These are phyloP conservation scores for Stachybotrys elegans DNA, from an alignment of 2,329 filamentous ascomycete genomes.

Conservation along the genomic window DNA sequence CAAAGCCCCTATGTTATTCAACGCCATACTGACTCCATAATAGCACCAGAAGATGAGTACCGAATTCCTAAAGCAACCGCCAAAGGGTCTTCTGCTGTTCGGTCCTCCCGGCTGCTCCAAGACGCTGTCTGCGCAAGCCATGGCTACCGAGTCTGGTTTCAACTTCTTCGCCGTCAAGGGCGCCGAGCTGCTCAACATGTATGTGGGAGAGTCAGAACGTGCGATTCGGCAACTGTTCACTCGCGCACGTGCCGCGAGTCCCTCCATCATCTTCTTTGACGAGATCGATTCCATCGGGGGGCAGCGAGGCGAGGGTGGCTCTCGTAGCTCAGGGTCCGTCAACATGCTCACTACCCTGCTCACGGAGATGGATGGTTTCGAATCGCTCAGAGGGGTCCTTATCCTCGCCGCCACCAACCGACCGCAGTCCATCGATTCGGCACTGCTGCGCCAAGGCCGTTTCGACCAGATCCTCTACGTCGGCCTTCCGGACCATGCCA, in stretches of 20 bases:
- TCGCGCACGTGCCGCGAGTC: conserved; percentile 77
- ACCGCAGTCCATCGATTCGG: conserved; percentile 79
- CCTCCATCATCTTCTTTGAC: conserved; percentile 94
- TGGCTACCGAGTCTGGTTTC: conserved; percentile 83
- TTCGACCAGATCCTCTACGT: conserved; percentile 86
- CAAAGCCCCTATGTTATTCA: too few relatives aligned
- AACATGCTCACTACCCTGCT: conserved; percentile 87
- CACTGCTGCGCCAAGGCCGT: conserved; percentile 77
- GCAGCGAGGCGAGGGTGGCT: conserved; percentile 37
- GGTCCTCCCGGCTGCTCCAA: conserved; percentile 94
- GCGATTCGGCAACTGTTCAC: conserved; percentile 80
- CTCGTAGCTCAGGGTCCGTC: conserved; percentile 45
- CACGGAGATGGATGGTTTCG: conserved; percentile 95
- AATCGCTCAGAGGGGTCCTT: conserved; percentile 74
- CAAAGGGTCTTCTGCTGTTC: conserved; percentile 83
- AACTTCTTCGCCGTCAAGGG: conserved; percentile 96
- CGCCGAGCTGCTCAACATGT: conserved; percentile 91
- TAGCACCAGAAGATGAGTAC: too few relatives aligned
- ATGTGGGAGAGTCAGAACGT: conserved; percentile 90
- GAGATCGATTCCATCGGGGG: conserved; percentile 85
- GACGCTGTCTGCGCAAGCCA: conserved; percentile 83
- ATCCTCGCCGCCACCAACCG: conserved; percentile 90
- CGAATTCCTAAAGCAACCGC: too few relatives aligned
- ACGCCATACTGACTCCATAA: background rate
- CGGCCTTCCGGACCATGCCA: conserved; percentile 68